Evolutionary conservation across 805 yeast genomes (phyloP).

Genomic region (Lipomyces yamadae): DNA sequence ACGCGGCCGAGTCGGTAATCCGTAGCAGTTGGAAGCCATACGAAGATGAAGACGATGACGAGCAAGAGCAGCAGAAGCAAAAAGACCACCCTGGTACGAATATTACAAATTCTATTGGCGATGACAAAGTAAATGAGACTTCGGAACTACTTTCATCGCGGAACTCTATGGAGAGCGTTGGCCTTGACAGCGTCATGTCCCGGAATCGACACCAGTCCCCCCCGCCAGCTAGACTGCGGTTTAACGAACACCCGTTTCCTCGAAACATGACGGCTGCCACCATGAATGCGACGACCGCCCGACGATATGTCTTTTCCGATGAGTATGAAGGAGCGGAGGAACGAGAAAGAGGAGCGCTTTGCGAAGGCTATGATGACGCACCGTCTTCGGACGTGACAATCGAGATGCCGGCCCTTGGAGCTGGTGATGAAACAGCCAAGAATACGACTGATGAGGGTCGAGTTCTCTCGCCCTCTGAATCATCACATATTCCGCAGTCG

Average conservation of each 20-base stretch:
- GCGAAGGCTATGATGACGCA: neutral
- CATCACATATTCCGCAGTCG: neutral
- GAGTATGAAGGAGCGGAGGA: conserved; percentile 16
- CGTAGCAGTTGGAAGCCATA: conserved; percentile 33
- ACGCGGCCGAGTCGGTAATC: conserved; percentile 35
- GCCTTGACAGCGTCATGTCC: conserved; percentile 33
- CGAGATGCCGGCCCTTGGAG: neutral
- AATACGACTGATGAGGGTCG: neutral
- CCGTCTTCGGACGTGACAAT: neutral
- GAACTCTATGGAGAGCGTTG: conserved; percentile 36
- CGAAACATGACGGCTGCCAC: conserved; percentile 36
- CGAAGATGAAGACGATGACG: conserved; percentile 32
- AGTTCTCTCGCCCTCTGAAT: neutral
- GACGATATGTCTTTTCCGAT: conserved; percentile 12
- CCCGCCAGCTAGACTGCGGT: conserved; percentile 33
- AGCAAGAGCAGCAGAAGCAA: neutral
- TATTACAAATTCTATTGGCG: conserved; percentile 2
- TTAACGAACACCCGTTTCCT: conserved; percentile 34
- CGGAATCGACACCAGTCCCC: conserved; percentile 25
- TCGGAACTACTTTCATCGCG: conserved; percentile 19
- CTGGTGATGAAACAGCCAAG: neutral
- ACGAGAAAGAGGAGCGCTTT: neutral
- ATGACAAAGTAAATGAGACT: conserved; percentile 4
- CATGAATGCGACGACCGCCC: conserved; percentile 19
- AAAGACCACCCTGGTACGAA: neutral